Conservation (phyloP, 441 rosid genomes). For the Gossypium davidsonii region DNA sequence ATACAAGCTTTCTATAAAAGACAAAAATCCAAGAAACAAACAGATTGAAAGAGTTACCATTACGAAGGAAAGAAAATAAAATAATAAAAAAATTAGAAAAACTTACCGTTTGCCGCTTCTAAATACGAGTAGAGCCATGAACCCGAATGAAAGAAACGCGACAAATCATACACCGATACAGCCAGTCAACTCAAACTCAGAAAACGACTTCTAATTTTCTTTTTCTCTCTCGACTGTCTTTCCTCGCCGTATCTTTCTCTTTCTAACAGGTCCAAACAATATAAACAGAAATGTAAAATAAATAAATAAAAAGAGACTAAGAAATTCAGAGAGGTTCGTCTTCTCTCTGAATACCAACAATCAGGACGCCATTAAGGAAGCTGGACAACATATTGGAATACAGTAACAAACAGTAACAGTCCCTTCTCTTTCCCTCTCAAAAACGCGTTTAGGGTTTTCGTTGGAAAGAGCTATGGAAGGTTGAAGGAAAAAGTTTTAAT, state of each 20-base stretch:
- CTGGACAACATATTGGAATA: slow-evolving; percentile 39
- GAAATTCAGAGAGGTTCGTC: slow-evolving; percentile 42
- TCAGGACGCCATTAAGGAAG: slow-evolving; percentile 44
- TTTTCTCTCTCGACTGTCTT: background rate
- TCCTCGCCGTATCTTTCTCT: background rate
- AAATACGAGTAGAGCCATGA: slow-evolving; percentile 21
- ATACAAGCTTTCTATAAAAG: background rate
- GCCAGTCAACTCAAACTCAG: slow-evolving; percentile 26
- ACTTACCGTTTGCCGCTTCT: slow-evolving; percentile 29
- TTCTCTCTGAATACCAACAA: slow-evolving; percentile 50
- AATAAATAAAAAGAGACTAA: background rate
- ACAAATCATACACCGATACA: slow-evolving; percentile 15
- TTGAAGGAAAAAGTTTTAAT: background rate
- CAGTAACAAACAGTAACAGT: background rate
- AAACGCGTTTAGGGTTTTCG: background rate
- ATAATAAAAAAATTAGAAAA: background rate
- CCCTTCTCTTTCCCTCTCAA: background rate
- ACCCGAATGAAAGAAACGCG: background rate
- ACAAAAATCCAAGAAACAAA: background rate
- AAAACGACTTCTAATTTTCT: slow-evolving; percentile 2
- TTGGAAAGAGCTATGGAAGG: background rate
- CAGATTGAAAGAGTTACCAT: background rate
- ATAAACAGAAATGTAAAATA: background rate
- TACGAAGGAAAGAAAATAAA: too few species aligned
- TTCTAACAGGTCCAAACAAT: background rate